A percentile compares a stretch with the other conserved stretches of the same genome.
Evolutionary conservation across 108 stramenopile genomes (phyloP).

Genomic region (Chaetoceros tenuissimus): DNA sequence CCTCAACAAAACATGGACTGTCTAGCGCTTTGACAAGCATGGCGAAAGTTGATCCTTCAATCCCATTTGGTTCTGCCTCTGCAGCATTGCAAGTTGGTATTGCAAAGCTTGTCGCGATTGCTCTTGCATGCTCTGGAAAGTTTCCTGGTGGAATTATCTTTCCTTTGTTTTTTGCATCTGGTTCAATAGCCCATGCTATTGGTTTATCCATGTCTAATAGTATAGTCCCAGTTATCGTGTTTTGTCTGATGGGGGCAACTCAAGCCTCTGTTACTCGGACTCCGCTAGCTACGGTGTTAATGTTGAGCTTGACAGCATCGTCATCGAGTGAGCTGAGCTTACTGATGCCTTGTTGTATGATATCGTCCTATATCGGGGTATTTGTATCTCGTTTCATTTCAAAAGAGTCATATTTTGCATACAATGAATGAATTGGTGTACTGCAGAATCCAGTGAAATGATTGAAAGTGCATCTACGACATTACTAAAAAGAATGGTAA

Average conservation of each 20-base stretch:
- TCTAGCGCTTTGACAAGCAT: slow-evolving; percentile 23
- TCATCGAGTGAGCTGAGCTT: slow-evolving; percentile 36
- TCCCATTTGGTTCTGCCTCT: slow-evolving; percentile 25
- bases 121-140: slow-evolving; percentile 39
- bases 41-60: slow-evolving; percentile 33
- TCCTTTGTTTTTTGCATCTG: slow-evolving; percentile 35
- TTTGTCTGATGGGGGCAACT: slow-evolving; percentile 52
- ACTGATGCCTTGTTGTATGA: slow-evolving; percentile 35
- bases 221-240: slow-evolving; percentile 28
- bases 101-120: slow-evolving; percentile 51
- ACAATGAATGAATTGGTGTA: too few relatives aligned
- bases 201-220: slow-evolving; percentile 11
- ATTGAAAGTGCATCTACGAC: not conserved
- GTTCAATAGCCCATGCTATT: slow-evolving; percentile 21
- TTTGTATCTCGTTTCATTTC: slow-evolving; percentile 39
- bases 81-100: slow-evolving; percentile 39
- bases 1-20: slow-evolving; percentile 34
- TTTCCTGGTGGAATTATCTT: slow-evolving; percentile 45
- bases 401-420: slow-evolving; percentile 40
- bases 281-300: slow-evolving; percentile 47
- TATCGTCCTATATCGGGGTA: slow-evolving; percentile 45
- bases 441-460: too few relatives aligned
- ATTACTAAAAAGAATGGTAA: slow-evolving; percentile 4
- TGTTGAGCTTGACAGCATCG: slow-evolving; percentile 47
- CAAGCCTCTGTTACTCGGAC: slow-evolving; percentile 56